Base-by-base conservation (phyloP, 768 basidiomycete species). In the Boletus huronensis region DNA sequence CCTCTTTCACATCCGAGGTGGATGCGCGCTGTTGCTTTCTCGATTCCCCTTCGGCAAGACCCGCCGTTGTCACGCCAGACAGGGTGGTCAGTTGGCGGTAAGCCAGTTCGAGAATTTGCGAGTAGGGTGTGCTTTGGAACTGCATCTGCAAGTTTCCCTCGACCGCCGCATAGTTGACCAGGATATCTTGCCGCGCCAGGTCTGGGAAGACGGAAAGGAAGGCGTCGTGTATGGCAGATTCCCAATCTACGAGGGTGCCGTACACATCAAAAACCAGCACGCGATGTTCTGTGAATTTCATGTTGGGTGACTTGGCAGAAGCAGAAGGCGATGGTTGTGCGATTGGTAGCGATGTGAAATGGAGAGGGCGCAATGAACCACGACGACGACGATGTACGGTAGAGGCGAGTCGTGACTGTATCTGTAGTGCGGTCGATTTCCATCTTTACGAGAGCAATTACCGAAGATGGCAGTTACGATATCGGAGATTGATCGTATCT, bases 201-300 rank as follows among this genome's bases (percentile, higher is more conserved):
- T 60, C 50, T 26, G 65, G 64, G 25, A 62, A 70, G 35, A 61
- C 23, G 13, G 53, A 23, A n/a, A n/a, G 28, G 29, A 90, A 74
- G 1, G 74, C 78, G 13, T 73, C 64, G 69, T 78, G 79, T 48
- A 91, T 78, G 16, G 85, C 84, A 6, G 79, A 76, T 69, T 90
- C 88, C 88, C 88, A 90, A 67, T 91, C 84, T 41, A 82, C 71
- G 47, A 90, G 80, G 1, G 89, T 91, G 4, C 85, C 88, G 58
- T 90, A 90, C 55, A 87, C 84, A 59, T 92, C 89, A 64, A 88
- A 87, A 45, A 88, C 73, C 40, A 90, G 77, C 23, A 78, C 79
- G 17, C 51, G 57, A 48, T 70, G 58, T 3, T 57, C 36, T 14
- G 58, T 64, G 34, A 67, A 58, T 44, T 54, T 58, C 44, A 54